phyloP scores from a whole-genome alignment of 1,284 basidiomycete genomes.

The Ustilago nuda region DNA sequence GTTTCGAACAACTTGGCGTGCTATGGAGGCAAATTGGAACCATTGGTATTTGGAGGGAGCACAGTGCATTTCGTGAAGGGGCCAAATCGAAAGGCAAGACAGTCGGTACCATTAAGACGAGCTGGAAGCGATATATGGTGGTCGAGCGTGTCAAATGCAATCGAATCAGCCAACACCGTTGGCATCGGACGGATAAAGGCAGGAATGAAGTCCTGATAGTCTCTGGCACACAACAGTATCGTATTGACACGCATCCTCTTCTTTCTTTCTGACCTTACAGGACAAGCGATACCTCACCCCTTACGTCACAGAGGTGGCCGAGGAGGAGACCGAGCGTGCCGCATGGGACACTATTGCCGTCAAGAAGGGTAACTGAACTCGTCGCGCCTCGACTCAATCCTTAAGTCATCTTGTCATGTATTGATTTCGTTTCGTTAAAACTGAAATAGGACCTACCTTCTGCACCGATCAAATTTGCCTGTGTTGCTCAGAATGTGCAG shows the following conservation, averaged over 20 bases:
- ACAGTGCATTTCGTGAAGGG: too few species aligned
- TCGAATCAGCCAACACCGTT: too few species aligned
- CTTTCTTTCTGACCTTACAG: slow-evolving; percentile 71
- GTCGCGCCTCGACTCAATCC: neutral
- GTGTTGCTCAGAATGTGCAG: neutral
- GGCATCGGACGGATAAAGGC: too few species aligned
- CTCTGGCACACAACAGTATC: too few species aligned
- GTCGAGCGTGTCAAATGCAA: too few species aligned
- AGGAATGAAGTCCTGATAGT: too few species aligned
- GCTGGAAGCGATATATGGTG: too few species aligned
- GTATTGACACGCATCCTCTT: neutral
- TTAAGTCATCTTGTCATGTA: neutral
- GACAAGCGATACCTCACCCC: slow-evolving; percentile 91
- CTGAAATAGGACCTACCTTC: neutral
- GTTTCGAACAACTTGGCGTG: slow-evolving; percentile 4
- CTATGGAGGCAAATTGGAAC: too few species aligned
- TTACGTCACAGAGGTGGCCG: slow-evolving; percentile 79
- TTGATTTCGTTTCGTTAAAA: neutral
- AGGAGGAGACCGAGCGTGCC: slow-evolving; percentile 82
- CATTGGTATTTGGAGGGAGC: too few species aligned
- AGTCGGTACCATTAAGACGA: too few species aligned
- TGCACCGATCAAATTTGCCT: neutral
- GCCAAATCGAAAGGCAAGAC: too few species aligned
- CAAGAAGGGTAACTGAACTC: slow-evolving; percentile 55
- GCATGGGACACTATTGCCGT: slow-evolving; percentile 80